Conservation (phyloP, 495 filamentous ascomycete genomes). For the Daldinia concentrica region DNA sequence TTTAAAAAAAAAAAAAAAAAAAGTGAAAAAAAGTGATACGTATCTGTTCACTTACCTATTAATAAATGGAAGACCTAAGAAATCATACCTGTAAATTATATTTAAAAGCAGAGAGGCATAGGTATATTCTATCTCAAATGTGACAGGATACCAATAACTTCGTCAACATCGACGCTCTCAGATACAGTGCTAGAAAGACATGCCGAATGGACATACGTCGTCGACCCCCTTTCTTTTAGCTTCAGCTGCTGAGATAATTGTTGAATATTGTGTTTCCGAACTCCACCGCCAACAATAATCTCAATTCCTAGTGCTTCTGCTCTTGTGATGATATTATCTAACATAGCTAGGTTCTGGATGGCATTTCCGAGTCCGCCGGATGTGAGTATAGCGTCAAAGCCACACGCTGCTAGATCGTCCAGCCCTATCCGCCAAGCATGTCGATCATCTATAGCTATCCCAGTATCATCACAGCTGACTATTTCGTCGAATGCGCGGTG, state of each 20-base stretch:
- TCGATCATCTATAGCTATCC: conserved; percentile 2
- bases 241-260: conserved; percentile 29
- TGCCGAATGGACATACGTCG: conserved; percentile 50
- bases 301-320: conserved; percentile 39
- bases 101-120: neutral
- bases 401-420: conserved; percentile 39
- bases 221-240: conserved; percentile 11
- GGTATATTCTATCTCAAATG: conserved; percentile 14
- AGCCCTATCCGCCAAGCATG: conserved; percentile 35
- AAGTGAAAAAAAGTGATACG: no score
- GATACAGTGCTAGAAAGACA: conserved; percentile 31
- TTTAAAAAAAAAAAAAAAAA: no score
- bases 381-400: conserved; percentile 54
- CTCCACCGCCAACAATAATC: conserved; percentile 55
- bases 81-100: no score
- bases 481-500: conserved; percentile 58
- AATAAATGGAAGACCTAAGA: no score
- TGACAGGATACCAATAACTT: conserved; percentile 40
- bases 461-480: conserved; percentile 30
- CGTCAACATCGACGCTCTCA: conserved; percentile 31
- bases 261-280: conserved; percentile 47
- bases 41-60: no score
- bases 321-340: conserved; percentile 42
- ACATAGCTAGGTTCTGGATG: conserved; percentile 36
- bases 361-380: conserved; percentile 53